Base-by-base conservation (phyloP, 495 filamentous ascomycete genomes). In the Thozetella sp. region DNA sequence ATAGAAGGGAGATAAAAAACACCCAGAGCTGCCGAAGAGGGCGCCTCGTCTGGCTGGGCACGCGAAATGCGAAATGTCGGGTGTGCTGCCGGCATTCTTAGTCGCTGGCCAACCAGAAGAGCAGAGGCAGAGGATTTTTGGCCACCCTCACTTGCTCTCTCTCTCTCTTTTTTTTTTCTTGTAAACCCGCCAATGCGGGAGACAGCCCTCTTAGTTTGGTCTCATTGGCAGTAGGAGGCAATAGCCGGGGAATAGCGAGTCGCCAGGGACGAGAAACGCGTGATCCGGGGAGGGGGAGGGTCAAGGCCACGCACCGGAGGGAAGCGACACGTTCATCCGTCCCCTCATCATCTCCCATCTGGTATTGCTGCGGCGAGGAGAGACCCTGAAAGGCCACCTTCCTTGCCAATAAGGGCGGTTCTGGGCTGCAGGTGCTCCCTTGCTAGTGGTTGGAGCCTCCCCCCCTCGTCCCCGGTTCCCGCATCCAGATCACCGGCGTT, bases 301-400 rank as follows among this genome's bases (percentile, higher is more conserved):
- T n/a, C n/a, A n/a, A n/a, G n/a, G n/a, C n/a, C n/a, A n/a, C n/a
- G n/a, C n/a, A n/a, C n/a, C n/a, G n/a, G n/a, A n/a, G n/a, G n/a
- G n/a, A n/a, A n/a, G n/a, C 43, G 11, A 48, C n/a, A 48, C 43
- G 43, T 48, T 48, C 43, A n/a, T 48, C 43, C 43, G 43, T 11
- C 43, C 43, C n/a, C n/a, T n/a, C 20, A 48, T 48, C 20, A 48
- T 48, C 6, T 37, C 6, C 15, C 30, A 37, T 15, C 30, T 37
- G 6, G 6, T 37, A 37, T 6, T 6, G 15, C 30, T 15, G 30
- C 6, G 4, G n/a, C 9, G 9, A 48, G 43, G 43, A 19, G 43
- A 48, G 43, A 48, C 43, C 43, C 43, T 48, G 43, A 48, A 48
- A 48, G 43, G n/a, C n/a, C n/a, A n/a, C n/a, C n/a, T n/a, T n/a